Evolutionary conservation across 306 rosid genomes (phyloP).

Genomic region (Quercus bicolor): DNA sequence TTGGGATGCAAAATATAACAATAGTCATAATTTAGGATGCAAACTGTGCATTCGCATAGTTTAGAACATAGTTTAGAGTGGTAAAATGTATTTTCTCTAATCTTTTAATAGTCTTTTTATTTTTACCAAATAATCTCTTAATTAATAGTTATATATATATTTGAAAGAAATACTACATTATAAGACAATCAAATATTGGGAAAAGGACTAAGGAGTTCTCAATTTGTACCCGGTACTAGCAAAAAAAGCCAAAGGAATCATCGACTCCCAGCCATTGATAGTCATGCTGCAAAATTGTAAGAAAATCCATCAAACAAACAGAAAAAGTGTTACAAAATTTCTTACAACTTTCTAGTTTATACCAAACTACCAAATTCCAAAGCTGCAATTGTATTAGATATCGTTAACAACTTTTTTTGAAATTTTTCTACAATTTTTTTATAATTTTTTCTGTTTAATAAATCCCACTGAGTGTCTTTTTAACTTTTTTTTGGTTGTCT

Average conservation of each 20-base stretch:
- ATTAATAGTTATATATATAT: no score
- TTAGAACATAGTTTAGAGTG: accelerated
- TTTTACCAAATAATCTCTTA: no score
- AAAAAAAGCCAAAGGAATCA: slow-evolving; percentile 70
- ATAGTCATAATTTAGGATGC: accelerated
- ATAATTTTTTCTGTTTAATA: no score
- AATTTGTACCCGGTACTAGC: slow-evolving; percentile 61
- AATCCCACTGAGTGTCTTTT: no score
- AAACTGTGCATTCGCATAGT: accelerated
- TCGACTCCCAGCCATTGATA: slow-evolving; percentile 80
- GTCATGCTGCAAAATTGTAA: slow-evolving; percentile 57
- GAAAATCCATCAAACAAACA: neutral
- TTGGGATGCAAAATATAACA: accelerated
- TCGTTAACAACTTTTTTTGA: no score
- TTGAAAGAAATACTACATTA: no score
- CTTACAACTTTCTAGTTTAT: neutral
- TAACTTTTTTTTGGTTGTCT: no score
- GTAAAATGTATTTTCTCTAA: accelerated
- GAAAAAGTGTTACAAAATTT: neutral
- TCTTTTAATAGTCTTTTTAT: no score
- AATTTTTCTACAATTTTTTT: no score
- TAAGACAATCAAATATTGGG: no score
- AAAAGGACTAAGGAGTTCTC: neutral
- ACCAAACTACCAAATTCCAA: no score
- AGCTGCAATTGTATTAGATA: no score